Percentiles rank a stretch among this genome's conserved stretches.
Conservation (phyloP, 2,329 filamentous ascomycete genomes). For the Phaeomoniella chlamydospora region DNA sequence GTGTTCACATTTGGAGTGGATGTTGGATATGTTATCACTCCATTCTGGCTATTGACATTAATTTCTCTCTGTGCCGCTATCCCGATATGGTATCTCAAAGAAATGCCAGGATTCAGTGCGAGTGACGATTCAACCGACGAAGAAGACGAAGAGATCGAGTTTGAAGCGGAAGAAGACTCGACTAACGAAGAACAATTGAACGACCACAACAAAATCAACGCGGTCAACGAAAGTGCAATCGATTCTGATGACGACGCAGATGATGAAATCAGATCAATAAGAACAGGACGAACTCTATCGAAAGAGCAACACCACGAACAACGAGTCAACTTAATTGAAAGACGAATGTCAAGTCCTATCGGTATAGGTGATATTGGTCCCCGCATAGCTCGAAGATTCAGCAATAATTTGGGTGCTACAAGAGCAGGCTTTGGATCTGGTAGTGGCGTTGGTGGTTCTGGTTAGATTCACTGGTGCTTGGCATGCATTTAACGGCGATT, state of each 20-base stretch:
- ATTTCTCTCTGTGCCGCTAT: constrained; percentile 53
- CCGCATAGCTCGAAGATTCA: constrained; percentile 10
- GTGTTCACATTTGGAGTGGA: constrained; percentile 66
- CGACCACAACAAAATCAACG: constrained; percentile 1
- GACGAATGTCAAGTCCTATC: constrained; percentile 12
- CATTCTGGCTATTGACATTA: constrained; percentile 64
- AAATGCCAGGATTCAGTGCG: constrained; percentile 53
- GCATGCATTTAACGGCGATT: too few species aligned
- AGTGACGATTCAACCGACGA: constrained; percentile 16
- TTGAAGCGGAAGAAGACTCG: constrained; percentile 5
- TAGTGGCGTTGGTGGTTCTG: constrained; percentile 5
- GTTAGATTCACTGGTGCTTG: too few species aligned
- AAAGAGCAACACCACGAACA: not conserved
- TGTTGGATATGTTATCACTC: constrained; percentile 59
- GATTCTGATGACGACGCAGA: constrained; percentile 4
- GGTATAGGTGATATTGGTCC: constrained; percentile 11
- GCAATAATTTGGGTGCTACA: constrained; percentile 13
- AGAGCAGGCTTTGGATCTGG: constrained; percentile 12
- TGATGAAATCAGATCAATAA: too few species aligned
- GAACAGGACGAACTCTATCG: not conserved
- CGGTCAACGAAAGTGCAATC: constrained; percentile 3
- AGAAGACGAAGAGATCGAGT: constrained; percentile 11
- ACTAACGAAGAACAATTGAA: not conserved
- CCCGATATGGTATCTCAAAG: constrained; percentile 58
- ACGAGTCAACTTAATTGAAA: not conserved